Evolutionary conservation across 768 basidiomycete species (phyloP), one percentile per base, ranked within the genome.

Genomic region (Rhizopogon vulgaris): DNA sequence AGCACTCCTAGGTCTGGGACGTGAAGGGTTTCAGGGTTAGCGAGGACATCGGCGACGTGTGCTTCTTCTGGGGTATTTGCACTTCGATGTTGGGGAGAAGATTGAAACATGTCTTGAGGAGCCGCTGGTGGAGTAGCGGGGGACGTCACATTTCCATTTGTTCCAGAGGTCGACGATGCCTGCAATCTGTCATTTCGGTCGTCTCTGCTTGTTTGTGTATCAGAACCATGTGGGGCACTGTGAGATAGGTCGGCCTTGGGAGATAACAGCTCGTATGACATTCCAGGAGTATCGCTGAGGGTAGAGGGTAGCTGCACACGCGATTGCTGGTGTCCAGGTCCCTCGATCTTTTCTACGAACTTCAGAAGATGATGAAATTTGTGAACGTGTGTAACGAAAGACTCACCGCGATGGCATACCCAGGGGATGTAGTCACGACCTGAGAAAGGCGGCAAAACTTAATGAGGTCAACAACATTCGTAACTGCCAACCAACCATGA

Each of bases 361-460:
- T 68, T 47, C 5, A 10, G 28, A 54, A 37, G 40, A 34, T 2
- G 39, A 28, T 34, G 12, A 22, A 50, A 43, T 40, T 37, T 38
- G 53, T 45, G 41, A 54, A 53, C 56, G 47, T 58, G 58, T 17
- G 36, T 6, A n/a, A 40, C 15, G 9, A 43, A 40, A 30, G 32
- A 37, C 41, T 37, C 25, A 41, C 10, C 2, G 70, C 82, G 51
- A 64, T 68, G 6, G 88, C 88, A 58, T 76, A 74, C 14, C 89
- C 89, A 37, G 89, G 87, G 0, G 84, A 66, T 5, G 84, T 89
- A 6, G 79, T 54, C 7, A 87, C 67, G 38, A 84, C 77, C 87
- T 90, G 58, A 2, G 24, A 22, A 22, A 42, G n/a, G 22, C 41
- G 6, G 17, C 18, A 32, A 49, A 41, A 28, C n/a, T 46, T 47